Evolutionary conservation across 768 basidiomycete genomes (phyloP), one percentile per base, ranked within the genome.

Genomic region (Crepidotus variabilis): DNA sequence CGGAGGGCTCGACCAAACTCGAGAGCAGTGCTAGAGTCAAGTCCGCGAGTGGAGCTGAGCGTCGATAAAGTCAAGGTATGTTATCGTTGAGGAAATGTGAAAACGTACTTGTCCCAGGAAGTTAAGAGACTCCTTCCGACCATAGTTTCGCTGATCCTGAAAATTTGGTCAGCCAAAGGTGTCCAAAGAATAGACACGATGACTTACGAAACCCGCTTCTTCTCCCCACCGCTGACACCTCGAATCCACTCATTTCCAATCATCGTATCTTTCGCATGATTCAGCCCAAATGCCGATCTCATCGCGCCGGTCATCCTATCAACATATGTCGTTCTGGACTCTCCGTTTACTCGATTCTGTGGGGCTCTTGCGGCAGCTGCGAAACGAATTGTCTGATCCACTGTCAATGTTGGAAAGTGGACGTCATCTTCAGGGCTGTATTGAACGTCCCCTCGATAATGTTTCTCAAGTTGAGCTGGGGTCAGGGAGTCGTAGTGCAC

Each of bases 361-460:
- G 92, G 91, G 4, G 81, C 82, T 20, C 91, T 86, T n/a, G 83
- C 86, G 60, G 77, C 81, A 0, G 86, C 79, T 0, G 88, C 86
- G 55, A 91, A 89, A 11, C 67, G 74, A 32, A 97, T 75, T 0
- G 91, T 92, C 66, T 92, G 80, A 49, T 82, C 78, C 32, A 93
- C 90, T 4, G 88, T 90, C 24, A 96, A 78, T 6, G 88, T 90
- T 6, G 92, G 88, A 61, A 94, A 89, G 67, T 93, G 92, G 1
- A 90, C 75, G 65, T 95, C 92, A 61, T 93, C 92, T 72, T 91
- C 92, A 0, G 90, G 88, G 58, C 82, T 87, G 66, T 91, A 93
- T 54, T 83, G 81, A 1, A 91, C 85, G 64, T 92, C 92, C 14
- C 93, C 94, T 2, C 87, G 86, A 66, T 84, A 88, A 52, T 79